Evolutionary conservation across 1,284 basidiomycete species (phyloP), one percentile per base, ranked within the genome.

Genomic region (Psilocybe mexicana): DNA sequence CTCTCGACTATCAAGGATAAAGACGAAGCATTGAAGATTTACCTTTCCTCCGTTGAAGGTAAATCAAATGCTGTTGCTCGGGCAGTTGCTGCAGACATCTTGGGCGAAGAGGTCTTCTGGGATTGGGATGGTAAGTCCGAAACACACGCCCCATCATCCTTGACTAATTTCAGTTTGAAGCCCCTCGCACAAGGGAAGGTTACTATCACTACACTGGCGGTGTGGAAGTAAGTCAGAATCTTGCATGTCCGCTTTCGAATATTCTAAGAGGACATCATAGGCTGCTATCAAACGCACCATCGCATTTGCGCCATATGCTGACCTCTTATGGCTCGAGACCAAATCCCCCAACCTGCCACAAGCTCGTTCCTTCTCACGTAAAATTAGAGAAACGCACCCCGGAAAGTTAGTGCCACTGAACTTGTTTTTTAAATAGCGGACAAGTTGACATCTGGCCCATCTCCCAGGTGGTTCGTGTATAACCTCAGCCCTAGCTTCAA

Each of bases 401-500:
- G 86, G 82, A 67, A 94, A 93, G 86, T 86, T 59, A 58, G 79
- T 65, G 4, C 43, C 14, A 38, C 38, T 8, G 18, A 42, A 6
- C 58, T 18, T 24, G n/a, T 14, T 25, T 57, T 54, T 1, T 46
- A 8, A 12, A 11, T 12, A 40, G 4, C 38, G 12, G n/a, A 28
- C 33, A 11, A 23, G n/a, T 38, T 38, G 30, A 33, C 12, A 36
- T 6, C 48, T 50, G 45, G 5, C 12, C 11, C n/a, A 46, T 10
- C 35, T 50, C 43, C n/a, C 50, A 87, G 84, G 65, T 87, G 87
- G 88, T 85, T 97, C 65, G 94, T 96, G n/a, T 97, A 96, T 72
- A 97, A 96, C 72, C 76, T 96, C 60, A 94, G 92, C 67, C 94
- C 94, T 2, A 93, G 91, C 68, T 97, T 97, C 80, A 96, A 96